Percentiles rank a stretch among this genome's conserved stretches.
Conservation (phyloP, 345 rosid genomes). For the Pistacia atlantica region DNA sequence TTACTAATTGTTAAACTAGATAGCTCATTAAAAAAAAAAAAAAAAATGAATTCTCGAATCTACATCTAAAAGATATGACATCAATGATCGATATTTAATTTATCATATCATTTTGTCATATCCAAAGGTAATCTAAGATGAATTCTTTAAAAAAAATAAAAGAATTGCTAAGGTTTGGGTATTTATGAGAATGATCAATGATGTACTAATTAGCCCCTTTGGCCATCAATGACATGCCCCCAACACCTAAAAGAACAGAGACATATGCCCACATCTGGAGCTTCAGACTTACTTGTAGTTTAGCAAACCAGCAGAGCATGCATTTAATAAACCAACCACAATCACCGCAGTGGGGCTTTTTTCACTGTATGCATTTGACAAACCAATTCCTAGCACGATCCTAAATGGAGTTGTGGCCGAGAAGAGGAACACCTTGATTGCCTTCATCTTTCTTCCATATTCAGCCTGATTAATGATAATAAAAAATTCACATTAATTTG, state of each 20-base stretch:
- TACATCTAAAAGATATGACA: too few species aligned
- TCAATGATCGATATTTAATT: too few species aligned
- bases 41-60: too few species aligned
- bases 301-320: slow-evolving; percentile 39
- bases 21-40: too few species aligned
- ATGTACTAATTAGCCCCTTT: slow-evolving; percentile 33
- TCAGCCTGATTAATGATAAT: slow-evolving; percentile 33
- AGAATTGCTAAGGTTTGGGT: too few species aligned
- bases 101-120: too few species aligned
- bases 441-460: slow-evolving; percentile 26
- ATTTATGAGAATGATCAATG: neutral
- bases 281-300: slow-evolving; percentile 23
- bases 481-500: too few species aligned
- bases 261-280: slow-evolving; percentile 36
- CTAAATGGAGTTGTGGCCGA: slow-evolving; percentile 53
- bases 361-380: slow-evolving; percentile 34
- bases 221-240: slow-evolving; percentile 43
- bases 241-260: slow-evolving; percentile 40
- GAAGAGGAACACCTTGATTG: slow-evolving; percentile 40
- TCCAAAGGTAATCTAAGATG: too few species aligned
- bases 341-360: slow-evolving; percentile 41
- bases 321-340: slow-evolving; percentile 42
- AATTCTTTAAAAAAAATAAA: too few species aligned
- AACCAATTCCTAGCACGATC: slow-evolving; percentile 39
- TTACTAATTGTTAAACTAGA: too few species aligned